These are phyloP conservation scores for Acacia pycnantha DNA, from an alignment of 331 rosid genomes.

Conservation along the genomic window DNA sequence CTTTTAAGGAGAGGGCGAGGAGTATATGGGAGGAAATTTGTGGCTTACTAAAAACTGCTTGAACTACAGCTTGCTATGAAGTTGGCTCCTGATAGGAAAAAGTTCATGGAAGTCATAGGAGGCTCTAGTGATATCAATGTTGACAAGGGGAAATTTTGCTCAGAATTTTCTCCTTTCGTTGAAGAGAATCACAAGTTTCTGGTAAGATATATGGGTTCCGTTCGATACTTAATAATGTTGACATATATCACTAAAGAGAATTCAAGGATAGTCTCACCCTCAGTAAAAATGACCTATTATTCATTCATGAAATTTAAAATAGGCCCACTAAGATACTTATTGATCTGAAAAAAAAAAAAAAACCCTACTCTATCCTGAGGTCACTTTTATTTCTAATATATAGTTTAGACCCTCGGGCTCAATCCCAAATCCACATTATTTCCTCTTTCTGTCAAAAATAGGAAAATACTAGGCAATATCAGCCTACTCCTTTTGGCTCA, in stretches of 20 bases:
- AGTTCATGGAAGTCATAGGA: constrained; percentile 88
- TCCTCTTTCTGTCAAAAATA: too few species aligned
- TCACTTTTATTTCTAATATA: background rate
- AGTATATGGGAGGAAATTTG: background rate
- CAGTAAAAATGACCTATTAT: too few species aligned
- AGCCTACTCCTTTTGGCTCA: too few species aligned
- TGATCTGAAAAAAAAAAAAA: too few species aligned
- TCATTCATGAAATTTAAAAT: too few species aligned
- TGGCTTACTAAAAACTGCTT: constrained; percentile 18
- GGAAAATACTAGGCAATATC: too few species aligned
- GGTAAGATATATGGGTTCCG: constrained; percentile 45
- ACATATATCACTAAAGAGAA: too few species aligned
- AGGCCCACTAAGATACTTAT: too few species aligned
- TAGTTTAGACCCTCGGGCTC: background rate
- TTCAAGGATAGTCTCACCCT: too few species aligned
- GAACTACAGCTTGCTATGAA: constrained; percentile 82
- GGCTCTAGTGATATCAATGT: constrained; percentile 62
- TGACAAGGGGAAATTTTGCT: constrained; percentile 76
- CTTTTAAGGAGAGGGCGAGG: background rate
- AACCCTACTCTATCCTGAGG: background rate
- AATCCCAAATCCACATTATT: background rate
- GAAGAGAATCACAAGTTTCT: constrained; percentile 89
- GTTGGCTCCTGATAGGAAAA: constrained; percentile 97
- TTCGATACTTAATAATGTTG: constrained; percentile 3
- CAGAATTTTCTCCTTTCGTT: constrained; percentile 64